Evolutionary conservation across 805 yeast genomes (phyloP), one percentile per base, ranked within the genome.

Genomic region (Maudiozyma pseudohumilis): DNA sequence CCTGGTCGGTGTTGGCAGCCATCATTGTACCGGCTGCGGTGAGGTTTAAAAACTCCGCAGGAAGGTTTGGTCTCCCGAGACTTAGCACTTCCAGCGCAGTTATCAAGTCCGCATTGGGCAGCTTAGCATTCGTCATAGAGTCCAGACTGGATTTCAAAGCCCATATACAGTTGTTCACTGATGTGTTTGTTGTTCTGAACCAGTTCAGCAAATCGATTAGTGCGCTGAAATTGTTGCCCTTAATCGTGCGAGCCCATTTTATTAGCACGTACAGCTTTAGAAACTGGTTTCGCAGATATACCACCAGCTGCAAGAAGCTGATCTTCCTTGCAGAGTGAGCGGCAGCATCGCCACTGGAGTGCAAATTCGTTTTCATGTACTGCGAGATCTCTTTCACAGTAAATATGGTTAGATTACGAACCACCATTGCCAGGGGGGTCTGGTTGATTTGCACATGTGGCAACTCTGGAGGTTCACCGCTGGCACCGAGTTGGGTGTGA

Each of bases 191-290:
- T 34, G 77, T 77, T 43, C 92, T 68, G 29, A 92, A 68, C 92
- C 94, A 92, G 44, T 83, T 81, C 41, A 94, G 74, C 16, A 89
- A 67, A 61, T 92, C 97, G 39, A 92, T 87, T 44, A 88, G 66
- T 37, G 70, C 70, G 32, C 80, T 75, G 41, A 89, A 77, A 36
- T 80, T 84, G 33, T 74, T 69, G 4, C 88, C 69, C 24, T 76
- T 79, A 11, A 59, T 54, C 10, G 74, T 71, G 3, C 87, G 74
- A 15, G 68, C 61, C 99, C 99, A 92, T 60, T 89, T 88, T 36
- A 81, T 74, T 28, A 92, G 61, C 2, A 94, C 95, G 48, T 85
- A 87, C 3, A 88, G 57, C 56, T 89, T 77, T 42, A 88, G 74
- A 53, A 80, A 86, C 50, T 88, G 92, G 52, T 85, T 87, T 40